Conservation (phyloP, 164 flowering plant species). For the Berberis vulgaris region DNA sequence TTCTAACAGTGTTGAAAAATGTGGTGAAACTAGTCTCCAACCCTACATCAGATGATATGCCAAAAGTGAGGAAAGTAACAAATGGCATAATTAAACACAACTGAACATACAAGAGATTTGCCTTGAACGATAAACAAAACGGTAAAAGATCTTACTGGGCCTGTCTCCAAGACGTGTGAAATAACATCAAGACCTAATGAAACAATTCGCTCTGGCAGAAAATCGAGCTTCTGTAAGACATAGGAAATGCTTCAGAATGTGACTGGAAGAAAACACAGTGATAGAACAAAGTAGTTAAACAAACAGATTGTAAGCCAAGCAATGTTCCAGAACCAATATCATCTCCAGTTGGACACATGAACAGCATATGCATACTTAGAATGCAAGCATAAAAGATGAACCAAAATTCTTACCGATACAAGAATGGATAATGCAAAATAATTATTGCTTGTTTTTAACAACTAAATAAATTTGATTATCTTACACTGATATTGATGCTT, state of each 20-base stretch:
- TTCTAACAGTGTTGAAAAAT: too few relatives aligned
- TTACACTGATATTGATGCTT: conserved; percentile 44
- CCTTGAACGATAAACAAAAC: background rate
- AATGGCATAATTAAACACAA: too few relatives aligned
- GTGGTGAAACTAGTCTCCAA: too few relatives aligned
- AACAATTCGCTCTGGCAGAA: conserved; percentile 50
- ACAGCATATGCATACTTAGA: background rate
- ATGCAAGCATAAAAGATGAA: background rate
- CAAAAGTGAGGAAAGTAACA: too few relatives aligned
- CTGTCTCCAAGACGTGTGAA: conserved; percentile 66
- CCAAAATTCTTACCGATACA: background rate
- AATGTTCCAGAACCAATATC: too few relatives aligned
- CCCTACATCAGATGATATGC: too few relatives aligned
- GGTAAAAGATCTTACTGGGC: conserved; percentile 44
- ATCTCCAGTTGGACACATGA: too few relatives aligned
- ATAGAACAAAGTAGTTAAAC: too few relatives aligned
- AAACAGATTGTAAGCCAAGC: too few relatives aligned
- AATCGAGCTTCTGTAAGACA: conserved; percentile 53
- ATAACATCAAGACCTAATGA: conserved; percentile 70
- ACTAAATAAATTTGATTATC: conserved; percentile 8
- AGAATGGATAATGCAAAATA: background rate
- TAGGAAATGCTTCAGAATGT: background rate
- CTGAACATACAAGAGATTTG: background rate
- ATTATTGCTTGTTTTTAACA: background rate
- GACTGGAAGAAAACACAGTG: too few relatives aligned